Conservation (phyloP, 2,329 filamentous ascomycete genomes). For the Alternaria metachromatica region DNA sequence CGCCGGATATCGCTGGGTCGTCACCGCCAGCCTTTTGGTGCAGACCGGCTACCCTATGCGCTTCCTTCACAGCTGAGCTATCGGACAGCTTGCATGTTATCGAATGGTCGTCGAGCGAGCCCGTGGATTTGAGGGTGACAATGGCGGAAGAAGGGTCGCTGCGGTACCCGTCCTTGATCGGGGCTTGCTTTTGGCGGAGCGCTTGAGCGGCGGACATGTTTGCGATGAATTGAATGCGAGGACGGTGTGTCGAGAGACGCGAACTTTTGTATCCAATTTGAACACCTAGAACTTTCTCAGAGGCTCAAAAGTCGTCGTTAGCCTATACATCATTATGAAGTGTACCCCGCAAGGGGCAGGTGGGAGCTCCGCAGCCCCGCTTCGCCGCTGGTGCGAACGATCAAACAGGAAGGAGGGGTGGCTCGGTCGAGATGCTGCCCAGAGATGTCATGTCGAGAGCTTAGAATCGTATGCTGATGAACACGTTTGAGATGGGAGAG, state of each 20-base stretch:
- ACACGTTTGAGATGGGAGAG: neutral
- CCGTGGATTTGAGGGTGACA: constrained; percentile 55
- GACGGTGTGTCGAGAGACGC: neutral
- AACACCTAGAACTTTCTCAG: neutral
- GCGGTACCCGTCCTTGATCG: constrained; percentile 56
- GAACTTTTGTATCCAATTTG: neutral
- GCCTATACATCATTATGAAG: constrained; percentile 2
- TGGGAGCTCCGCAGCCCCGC: constrained; percentile 27
- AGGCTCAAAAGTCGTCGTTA: neutral
- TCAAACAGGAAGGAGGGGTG: constrained; percentile 15
- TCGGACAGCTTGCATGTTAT: constrained; percentile 58
- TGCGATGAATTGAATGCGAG: neutral
- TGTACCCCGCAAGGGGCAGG: constrained; percentile 27
- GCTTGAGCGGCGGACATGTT: constrained; percentile 40
- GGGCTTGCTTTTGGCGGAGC: constrained; percentile 57
- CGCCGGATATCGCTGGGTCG: constrained; percentile 52
- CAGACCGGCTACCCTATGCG: constrained; percentile 54
- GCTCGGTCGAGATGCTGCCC: no score
- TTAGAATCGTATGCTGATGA: neutral
- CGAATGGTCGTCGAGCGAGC: constrained; percentile 53
- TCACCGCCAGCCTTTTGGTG: constrained; percentile 57
- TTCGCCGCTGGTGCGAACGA: constrained; percentile 25
- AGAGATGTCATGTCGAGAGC: neutral
- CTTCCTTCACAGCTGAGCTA: constrained; percentile 49
- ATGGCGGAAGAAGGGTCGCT: constrained; percentile 53